Evolutionary conservation across 2,329 filamentous ascomycete species (phyloP).

Genomic region (Xylaria sp.): DNA sequence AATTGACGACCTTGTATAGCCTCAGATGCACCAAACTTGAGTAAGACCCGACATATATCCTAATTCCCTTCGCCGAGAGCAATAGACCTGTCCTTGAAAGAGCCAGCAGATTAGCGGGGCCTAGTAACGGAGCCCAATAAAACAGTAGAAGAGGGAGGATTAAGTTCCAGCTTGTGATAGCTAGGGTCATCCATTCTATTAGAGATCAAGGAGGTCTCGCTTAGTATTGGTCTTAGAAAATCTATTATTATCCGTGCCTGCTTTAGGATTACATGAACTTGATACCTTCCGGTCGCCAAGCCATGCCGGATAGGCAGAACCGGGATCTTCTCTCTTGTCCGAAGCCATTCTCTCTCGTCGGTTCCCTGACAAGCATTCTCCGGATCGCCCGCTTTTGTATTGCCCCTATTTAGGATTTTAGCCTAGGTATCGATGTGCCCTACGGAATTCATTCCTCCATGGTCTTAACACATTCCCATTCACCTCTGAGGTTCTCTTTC

Average conservation of each 20-base stretch:
- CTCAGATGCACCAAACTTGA: background rate
- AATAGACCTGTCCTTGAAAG: background rate
- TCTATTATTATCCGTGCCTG: constrained; percentile 34
- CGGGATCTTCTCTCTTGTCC: constrained; percentile 30
- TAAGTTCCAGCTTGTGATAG: background rate
- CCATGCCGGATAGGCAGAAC: constrained; percentile 18
- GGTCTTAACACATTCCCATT: constrained; percentile 97
- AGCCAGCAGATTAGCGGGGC: background rate
- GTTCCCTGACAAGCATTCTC: constrained; percentile 1
- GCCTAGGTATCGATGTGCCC: background rate
- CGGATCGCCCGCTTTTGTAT: constrained; percentile 2
- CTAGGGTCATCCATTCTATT: background rate
- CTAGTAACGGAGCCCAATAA: background rate
- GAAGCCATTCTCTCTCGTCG: background rate
- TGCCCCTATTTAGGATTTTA: constrained; percentile 10
- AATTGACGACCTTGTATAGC: background rate
- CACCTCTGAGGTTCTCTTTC: constrained; percentile 97
- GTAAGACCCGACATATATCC: background rate
- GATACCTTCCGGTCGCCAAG: constrained; percentile 30
- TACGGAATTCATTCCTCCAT: constrained; percentile 78
- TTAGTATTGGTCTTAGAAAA: constrained; percentile 15
- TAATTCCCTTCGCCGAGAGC: background rate
- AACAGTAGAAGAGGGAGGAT: background rate
- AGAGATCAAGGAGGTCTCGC: background rate
- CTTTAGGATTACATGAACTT: constrained; percentile 37